Percentiles rank a stretch among this genome's conserved stretches.
Conservation (phyloP, 768 basidiomycete species). For the Pholiota molesta region DNA sequence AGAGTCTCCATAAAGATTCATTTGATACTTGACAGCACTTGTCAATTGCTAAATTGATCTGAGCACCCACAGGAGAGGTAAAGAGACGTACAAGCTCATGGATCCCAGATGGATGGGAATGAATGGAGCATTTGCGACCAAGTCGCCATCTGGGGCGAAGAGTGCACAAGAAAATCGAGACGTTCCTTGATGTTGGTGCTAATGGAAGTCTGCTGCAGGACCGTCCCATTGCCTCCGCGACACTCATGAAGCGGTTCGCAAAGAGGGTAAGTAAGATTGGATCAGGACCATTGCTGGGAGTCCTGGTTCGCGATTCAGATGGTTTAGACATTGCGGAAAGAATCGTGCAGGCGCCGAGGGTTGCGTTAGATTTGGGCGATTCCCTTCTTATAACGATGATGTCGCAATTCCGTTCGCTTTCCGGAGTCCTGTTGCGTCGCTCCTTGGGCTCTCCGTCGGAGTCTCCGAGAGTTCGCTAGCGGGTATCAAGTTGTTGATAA, state of each 20-base stretch:
- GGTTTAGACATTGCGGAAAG: conserved; percentile 19
- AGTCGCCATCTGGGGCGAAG: conserved; percentile 91
- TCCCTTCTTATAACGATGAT: conserved; percentile 4
- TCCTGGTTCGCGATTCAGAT: conserved; percentile 12
- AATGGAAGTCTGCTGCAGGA: conserved; percentile 91
- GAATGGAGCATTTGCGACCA: conserved; percentile 94
- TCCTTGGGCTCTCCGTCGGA: neutral
- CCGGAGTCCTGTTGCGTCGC: neutral
- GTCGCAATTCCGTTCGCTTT: conserved; percentile 1
- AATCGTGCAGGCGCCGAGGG: conserved; percentile 4
- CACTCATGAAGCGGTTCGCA: conserved; percentile 96
- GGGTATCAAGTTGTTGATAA: neutral
- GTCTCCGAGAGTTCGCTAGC: no score
- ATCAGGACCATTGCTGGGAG: conserved; percentile 58
- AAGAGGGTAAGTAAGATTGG: conserved; percentile 90
- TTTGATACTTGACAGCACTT: conserved; percentile 89
- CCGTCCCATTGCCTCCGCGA: conserved; percentile 94
- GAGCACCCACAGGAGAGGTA: conserved; percentile 7
- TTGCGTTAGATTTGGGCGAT: neutral
- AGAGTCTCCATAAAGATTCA: conserved; percentile 69
- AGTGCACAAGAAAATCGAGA: conserved; percentile 93
- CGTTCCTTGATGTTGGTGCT: conserved; percentile 96
- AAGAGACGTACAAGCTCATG: conserved; percentile 80
- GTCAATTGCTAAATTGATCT: conserved; percentile 7
- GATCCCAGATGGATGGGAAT: conserved; percentile 87